Evolutionary conservation across 2,329 filamentous ascomycete species (phyloP), one percentile per base, ranked within the genome.

Genomic region (Monilinia fructicola): DNA sequence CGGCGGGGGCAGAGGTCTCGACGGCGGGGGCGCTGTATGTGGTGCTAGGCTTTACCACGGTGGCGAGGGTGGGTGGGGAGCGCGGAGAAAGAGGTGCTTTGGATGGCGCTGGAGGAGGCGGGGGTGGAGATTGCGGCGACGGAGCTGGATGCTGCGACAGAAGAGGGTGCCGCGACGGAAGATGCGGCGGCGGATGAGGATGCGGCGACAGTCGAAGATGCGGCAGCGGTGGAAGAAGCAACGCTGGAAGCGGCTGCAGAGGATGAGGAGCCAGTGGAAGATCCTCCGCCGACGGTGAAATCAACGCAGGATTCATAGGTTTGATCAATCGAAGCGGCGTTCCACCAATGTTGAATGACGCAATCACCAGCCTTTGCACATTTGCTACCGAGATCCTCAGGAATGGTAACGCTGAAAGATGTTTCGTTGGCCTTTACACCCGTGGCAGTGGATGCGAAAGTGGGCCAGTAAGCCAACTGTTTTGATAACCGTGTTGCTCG

Each of bases 241-340:
- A 12, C 44, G 5, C 26, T 46, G 6, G 56, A 59, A 26, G 23
- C 23, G 31, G 50, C 54, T 12, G 54, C 35, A 2, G 64, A 60
- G 18, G 64, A 65, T 2, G 54, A 21, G 1, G 63, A 58, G 1
- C 28, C 40, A 5, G 61, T 23, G 4, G 46, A 40, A 3, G 38
- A 44, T 23, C 66, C 69, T 46, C 68, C 69, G 50, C 68, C 69
- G 35, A 74, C 69, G 10, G 68, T 69, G 68, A 86, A 85, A 74
- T 85, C 84, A 66, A 85, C 77, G 73, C 83, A 85, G 62, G 79
- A 79, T 77, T 85, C 82, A 74, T 86, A 85, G n/a, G 83, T 85
- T 79, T 86, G 84, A 69, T 82, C 74, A 60, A 83, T 79, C 52
- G 72, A 73, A 18, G 77, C 72, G 11, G 82, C 82, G 69, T 84